A percentile compares a stretch with the other conserved stretches of the same genome.
phyloP scores from a whole-genome alignment of 345 rosid species.

The Salix koriyanagi region DNA sequence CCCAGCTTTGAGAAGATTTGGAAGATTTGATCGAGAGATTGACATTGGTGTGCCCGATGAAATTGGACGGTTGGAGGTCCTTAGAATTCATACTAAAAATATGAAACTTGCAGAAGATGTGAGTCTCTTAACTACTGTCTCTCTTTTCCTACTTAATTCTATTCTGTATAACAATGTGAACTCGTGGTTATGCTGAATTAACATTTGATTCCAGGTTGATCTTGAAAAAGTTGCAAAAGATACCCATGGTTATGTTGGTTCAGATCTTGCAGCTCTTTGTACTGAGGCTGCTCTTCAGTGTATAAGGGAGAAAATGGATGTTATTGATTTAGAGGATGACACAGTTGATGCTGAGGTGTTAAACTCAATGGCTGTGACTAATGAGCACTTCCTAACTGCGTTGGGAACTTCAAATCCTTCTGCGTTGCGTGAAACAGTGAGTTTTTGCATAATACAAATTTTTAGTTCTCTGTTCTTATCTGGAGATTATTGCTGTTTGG shows the following conservation, averaged over 20 bases:
- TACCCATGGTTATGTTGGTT: conserved; percentile 18
- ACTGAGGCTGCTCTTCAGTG: conserved; percentile 19
- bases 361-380: conserved; percentile 12
- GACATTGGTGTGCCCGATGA: conserved; percentile 17
- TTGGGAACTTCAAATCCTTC: conserved; percentile 14
- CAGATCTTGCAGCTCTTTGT: conserved; percentile 19
- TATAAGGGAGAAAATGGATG: conserved; percentile 14
- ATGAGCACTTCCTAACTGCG: conserved; percentile 8
- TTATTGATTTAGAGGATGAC: conserved; percentile 15
- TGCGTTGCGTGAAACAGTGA: conserved; percentile 13
- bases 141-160: not conserved
- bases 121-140: not conserved
- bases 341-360: conserved; percentile 12
- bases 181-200: not conserved
- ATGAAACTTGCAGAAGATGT: conserved; percentile 15
- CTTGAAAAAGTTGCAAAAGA: conserved; percentile 12
- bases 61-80: conserved; percentile 12
- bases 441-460: not conserved
- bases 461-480: not conserved
- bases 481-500: not conserved
- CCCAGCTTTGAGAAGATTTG: conserved; percentile 15
- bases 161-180: not conserved
- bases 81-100: conserved; percentile 13
- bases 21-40: conserved; percentile 13
- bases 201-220: conserved; percentile 9